Base-by-base conservation (phyloP, 371 early-diverging fungal species). In the Zancudomyces culisetae region DNA sequence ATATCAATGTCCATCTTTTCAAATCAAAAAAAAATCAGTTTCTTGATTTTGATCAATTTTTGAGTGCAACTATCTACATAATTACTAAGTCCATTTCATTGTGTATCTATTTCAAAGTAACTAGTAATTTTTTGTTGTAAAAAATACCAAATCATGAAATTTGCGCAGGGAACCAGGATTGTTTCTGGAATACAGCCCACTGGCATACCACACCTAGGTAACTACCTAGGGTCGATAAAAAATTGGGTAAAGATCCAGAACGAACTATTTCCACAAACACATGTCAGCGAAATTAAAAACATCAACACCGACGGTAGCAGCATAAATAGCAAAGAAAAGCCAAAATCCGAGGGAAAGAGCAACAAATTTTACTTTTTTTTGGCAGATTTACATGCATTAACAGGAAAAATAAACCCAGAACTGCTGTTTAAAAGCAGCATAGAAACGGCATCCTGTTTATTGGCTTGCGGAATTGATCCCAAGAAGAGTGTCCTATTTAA, bases 151-250 rank as follows among this genome's bases (percentile, higher is more conserved):
- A n/a, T n/a, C n/a, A n/a, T n/a, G n/a, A n/a, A n/a, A n/a, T n/a
- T n/a, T n/a, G n/a, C n/a, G n/a, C n/a, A 35, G 35, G 35, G 10
- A 45, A 50, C 27, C 3, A 40, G 62, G n/a, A 58, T 81, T 10
- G 77, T 89, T 43, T 86, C 87, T 1, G 93, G 91, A 1, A 89
- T 90, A 55, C 91, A 93, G 66, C 92, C 94, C 1, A 91, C 96
- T 3, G 93, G 93, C 18, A 76, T 77, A 19, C 90, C 89, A 23
- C 93, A 92, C 60, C 65, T 95, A 26, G 96, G 96, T 51, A 95
- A 95, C 67, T 95, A 92, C 60, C 74, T 91, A 23, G 96, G 96
- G 6, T 88, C 90, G 1, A 63, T 95, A 24, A 65, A 67, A 1
- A 84, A 85, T 68, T 95, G 94, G 95, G 80, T 79, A 1, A 51